Evolutionary conservation across 2,329 filamentous ascomycete genomes (phyloP), one percentile per base, ranked within the genome.

Genomic region (Fusarium acutatum): DNA sequence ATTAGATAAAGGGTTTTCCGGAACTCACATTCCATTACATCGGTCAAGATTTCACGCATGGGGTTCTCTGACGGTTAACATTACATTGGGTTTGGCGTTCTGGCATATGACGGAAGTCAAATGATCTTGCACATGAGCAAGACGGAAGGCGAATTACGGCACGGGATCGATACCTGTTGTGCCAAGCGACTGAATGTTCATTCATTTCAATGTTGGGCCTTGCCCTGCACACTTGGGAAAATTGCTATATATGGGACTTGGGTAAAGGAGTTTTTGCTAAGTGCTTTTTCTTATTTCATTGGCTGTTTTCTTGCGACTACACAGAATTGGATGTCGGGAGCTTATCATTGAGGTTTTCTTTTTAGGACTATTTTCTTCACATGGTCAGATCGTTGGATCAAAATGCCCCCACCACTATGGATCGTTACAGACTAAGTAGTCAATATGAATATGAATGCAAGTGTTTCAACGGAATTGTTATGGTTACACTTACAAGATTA

Each of bases 1-100:
- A 92, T 96, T 71, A 87, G 92, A 86, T 94, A 84, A 90, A 73
- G 53, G 43, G 50, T 59, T 72, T 52, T 30, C 53, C 24, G 47
- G 61, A 64, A 64, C 64, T 73, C 65, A 71, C 65, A 73, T 76
- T 75, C 67, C 40, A 54, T 71, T 67, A 46, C 28, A 32, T 66
- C 34, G 58, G 47, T 65, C 53, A 53, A 71, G 37, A 56, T 64
- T 64, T 64, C 22, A 53, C 60, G 50, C 44, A 60, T 57, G 57
- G 49, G 59, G 69, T 59, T 38, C 64, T 71, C 65, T 40, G 56
- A 69, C 47, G 66, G 60, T 71, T 73, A 60, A 60, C 70, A 66
- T 67, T 63, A 71, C 71, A 71, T 79, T 74, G 69, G 69, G 73
- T 70, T 63, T 62, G 78, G 78, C 78, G 78, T 76, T 77, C 65